Evolutionary conservation across 1,284 basidiomycete species (phyloP).

Genomic region (Irpex sp.): DNA sequence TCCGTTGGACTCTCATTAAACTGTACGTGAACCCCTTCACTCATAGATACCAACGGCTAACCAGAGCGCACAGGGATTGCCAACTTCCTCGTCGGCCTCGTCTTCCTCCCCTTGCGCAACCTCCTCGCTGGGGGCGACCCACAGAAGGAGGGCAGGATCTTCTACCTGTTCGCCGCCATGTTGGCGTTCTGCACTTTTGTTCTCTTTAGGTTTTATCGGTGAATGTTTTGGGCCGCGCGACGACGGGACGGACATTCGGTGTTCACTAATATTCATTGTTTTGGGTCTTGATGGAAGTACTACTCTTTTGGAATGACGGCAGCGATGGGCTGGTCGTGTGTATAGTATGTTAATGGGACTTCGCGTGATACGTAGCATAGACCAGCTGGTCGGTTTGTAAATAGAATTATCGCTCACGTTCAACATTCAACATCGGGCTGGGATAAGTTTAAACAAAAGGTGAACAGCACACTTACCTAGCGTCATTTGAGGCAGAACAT

Average conservation of each 20-base stretch:
- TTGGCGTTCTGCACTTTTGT: slow-evolving; percentile 25
- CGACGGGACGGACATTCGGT: neutral
- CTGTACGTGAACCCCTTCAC: slow-evolving; percentile 41
- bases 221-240: neutral
- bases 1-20: slow-evolving; percentile 81
- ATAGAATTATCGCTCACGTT: neutral
- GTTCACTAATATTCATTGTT: neutral
- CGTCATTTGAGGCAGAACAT: too few species aligned
- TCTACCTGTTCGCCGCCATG: slow-evolving; percentile 64
- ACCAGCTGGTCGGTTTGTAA: neutral
- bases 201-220: slow-evolving; percentile 23
- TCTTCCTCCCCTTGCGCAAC: slow-evolving; percentile 81
- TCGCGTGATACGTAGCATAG: neutral
- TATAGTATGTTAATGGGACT: neutral
- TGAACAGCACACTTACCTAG: too few species aligned
- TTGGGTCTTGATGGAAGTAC: neutral
- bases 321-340: neutral
- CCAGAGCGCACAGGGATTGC: slow-evolving; percentile 54
- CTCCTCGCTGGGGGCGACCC: slow-evolving; percentile 59
- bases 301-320: neutral
- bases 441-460: too few species aligned
- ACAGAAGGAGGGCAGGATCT: slow-evolving; percentile 72
- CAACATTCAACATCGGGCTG: neutral
- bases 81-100: slow-evolving; percentile 78
- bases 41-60: neutral